phyloP scores from a whole-genome alignment of 495 filamentous ascomycete species.

The Penicillium alfredii region DNA sequence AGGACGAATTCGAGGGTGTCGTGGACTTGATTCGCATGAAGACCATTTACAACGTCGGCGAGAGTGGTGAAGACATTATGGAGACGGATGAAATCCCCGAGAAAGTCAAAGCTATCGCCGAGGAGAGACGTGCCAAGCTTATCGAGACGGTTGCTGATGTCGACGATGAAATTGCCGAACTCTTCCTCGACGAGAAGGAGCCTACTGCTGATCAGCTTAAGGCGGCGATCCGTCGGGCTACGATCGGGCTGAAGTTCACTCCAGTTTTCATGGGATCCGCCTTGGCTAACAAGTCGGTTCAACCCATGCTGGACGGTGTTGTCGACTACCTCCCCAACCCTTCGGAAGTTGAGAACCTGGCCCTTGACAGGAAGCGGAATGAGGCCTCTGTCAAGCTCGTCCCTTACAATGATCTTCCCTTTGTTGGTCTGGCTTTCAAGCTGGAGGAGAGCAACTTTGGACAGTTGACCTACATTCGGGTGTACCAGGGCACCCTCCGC shows the following conservation, averaged over 20 bases:
- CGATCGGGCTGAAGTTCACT: constrained; percentile 82
- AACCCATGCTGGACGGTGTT: constrained; percentile 96
- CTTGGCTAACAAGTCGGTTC: constrained; percentile 88
- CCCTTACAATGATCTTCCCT: constrained; percentile 86
- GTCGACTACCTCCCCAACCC: constrained; percentile 96
- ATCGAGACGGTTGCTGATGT: constrained; percentile 97
- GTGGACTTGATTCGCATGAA: constrained; percentile 92
- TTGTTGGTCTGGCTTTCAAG: constrained; percentile 97
- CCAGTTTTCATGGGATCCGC: constrained; percentile 97
- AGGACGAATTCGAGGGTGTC: constrained; percentile 90
- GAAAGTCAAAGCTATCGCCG: constrained; percentile 62
- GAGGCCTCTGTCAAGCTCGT: constrained; percentile 81
- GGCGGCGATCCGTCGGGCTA: constrained; percentile 82
- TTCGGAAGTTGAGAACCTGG: constrained; percentile 79
- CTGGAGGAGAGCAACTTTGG: constrained; percentile 98
- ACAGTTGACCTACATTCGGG: constrained; percentile 96
- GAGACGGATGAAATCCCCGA: constrained; percentile 76
- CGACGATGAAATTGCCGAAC: constrained; percentile 95
- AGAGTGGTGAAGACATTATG: constrained; percentile 64
- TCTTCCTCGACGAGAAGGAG: constrained; percentile 81
- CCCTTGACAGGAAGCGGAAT: constrained; percentile 71
- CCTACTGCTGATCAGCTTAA: constrained; percentile 78
- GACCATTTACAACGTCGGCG: constrained; percentile 84
- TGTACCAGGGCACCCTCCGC: constrained; percentile 89
- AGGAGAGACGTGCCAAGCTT: constrained; percentile 74